Evolutionary conservation across 805 yeast species (phyloP).

Genomic region (Sugiyamaella floridensis): DNA sequence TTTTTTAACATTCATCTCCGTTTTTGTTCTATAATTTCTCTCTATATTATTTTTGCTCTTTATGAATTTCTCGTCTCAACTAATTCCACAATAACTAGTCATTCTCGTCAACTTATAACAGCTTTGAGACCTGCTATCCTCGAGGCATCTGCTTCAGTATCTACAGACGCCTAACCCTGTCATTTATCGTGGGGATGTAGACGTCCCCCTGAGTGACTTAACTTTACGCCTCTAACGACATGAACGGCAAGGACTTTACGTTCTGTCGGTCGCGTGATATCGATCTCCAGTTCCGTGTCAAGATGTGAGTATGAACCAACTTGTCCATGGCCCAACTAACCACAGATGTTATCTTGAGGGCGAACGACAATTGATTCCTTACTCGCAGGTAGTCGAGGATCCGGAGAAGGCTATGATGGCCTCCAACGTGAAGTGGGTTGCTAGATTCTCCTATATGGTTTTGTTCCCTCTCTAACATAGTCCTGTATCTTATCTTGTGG

Average conservation of each 20-base stretch:
- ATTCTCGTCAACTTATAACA: too few relatives aligned
- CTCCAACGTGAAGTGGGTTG: constrained; percentile 33
- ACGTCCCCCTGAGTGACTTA: not conserved
- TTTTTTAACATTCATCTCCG: too few relatives aligned
- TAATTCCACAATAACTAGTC: too few relatives aligned
- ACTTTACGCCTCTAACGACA: constrained; percentile 7
- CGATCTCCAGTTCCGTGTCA: constrained; percentile 42
- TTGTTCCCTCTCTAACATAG: constrained; percentile 4
- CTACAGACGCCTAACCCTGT: too few relatives aligned
- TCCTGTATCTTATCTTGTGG: constrained; percentile 31
- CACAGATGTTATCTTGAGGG: constrained; percentile 40
- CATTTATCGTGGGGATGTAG: not conserved
- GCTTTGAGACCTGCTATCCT: too few relatives aligned
- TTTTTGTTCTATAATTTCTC: too few relatives aligned
- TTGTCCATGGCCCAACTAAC: not conserved
- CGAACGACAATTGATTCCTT: constrained; percentile 33
- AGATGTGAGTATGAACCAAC: constrained; percentile 28
- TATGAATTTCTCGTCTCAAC: too few relatives aligned
- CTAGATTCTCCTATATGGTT: not conserved
- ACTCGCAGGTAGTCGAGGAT: constrained; percentile 41
- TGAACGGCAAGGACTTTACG: constrained; percentile 40
- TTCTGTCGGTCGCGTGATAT: constrained; percentile 54
- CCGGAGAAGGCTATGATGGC: constrained; percentile 40
- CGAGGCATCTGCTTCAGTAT: too few relatives aligned
- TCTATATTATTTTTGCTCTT: too few relatives aligned